phyloP scores from a whole-genome alignment of 768 basidiomycete genomes.

The Imleria badia region DNA sequence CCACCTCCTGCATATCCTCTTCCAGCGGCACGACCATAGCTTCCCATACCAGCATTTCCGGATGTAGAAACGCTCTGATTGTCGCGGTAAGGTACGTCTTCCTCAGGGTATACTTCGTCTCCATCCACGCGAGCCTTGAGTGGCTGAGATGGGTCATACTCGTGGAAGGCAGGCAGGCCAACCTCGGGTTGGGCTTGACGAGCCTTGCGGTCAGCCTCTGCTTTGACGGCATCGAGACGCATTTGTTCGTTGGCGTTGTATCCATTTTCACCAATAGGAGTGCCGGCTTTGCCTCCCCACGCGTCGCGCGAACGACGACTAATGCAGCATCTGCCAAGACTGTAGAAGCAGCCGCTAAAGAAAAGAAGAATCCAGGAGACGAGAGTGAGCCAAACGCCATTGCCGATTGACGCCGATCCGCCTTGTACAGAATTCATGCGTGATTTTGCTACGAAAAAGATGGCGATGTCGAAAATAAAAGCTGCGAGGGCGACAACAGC shows the following conservation, averaged over 20 bases:
- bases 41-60: conserved; percentile 24
- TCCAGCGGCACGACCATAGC: conserved; percentile 34
- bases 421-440: conserved; percentile 75
- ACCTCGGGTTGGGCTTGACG: conserved; percentile 56
- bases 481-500: conserved; percentile 78
- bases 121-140: conserved; percentile 60
- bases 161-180: conserved; percentile 75
- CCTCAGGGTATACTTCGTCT: conserved; percentile 57
- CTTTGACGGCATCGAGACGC: conserved; percentile 83
- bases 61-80: conserved; percentile 24
- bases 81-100: conserved; percentile 38
- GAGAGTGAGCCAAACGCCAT: conserved; percentile 88
- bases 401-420: conserved; percentile 80
- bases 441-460: conserved; percentile 87
- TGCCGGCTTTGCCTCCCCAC: conserved; percentile 37
- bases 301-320: conserved; percentile 47
- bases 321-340: conserved; percentile 84
- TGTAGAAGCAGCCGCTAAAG: conserved; percentile 88
- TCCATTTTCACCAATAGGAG: conserved; percentile 27
- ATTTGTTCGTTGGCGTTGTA: conserved; percentile 55
- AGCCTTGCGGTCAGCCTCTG: conserved; percentile 82
- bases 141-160: conserved; percentile 60
- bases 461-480: conserved; percentile 88
- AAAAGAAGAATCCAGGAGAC: conserved; percentile 84
- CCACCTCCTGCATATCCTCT: conserved; percentile 48